Evolutionary conservation across 371 early-diverging fungal species (phyloP), one percentile per base, ranked within the genome.

Genomic region (Lichtheimia corymbifera): DNA sequence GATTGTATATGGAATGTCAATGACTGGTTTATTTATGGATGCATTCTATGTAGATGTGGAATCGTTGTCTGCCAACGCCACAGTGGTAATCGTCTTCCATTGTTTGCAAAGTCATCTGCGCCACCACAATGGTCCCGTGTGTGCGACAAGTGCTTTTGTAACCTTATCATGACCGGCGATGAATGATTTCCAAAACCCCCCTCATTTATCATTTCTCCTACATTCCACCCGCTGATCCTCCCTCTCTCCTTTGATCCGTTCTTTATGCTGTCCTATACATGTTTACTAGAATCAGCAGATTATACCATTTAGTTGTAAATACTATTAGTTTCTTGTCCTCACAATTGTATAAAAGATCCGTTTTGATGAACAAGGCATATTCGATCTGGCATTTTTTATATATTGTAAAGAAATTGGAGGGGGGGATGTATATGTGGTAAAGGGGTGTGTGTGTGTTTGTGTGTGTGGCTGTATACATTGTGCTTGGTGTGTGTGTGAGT

Each of bases 51-150:
- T 59, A 73, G 65, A 56, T 79, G 79, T 40, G 79, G 79, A 5
- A 54, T 58, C 20, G 55, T 79, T 13, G 53, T 79, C 14, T 79
- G 79, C 51, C 76, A 79, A 35, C 68, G 63, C 15, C 79, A 79
- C 52, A 75, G 76, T 45, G 59, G 65, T 2, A 75, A 79, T 59
- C 64, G 63, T 24, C 45, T 79, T 2, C 79, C 76, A n/a, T 58
- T 79, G 14, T 79, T 75, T 54, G 30, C 65, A 53, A 64, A 35
- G 24, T 53, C 28, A 22, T 24, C 61, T 30, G 59, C 66, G 13
- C 24, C 61, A 0, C 51, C 54, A 13, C 54, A 72, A 62, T 77
- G 78, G 78, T 68, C 69, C 53, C 62, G 78, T 50, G 78, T 77
- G 1, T 77, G 78, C 40, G 78, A 77, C 61, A 28, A 57, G 20